Evolutionary conservation across 164 flowering plant genomes (phyloP), one percentile per base, ranked within the genome.

Genomic region (Chimonanthus salicifolius): DNA sequence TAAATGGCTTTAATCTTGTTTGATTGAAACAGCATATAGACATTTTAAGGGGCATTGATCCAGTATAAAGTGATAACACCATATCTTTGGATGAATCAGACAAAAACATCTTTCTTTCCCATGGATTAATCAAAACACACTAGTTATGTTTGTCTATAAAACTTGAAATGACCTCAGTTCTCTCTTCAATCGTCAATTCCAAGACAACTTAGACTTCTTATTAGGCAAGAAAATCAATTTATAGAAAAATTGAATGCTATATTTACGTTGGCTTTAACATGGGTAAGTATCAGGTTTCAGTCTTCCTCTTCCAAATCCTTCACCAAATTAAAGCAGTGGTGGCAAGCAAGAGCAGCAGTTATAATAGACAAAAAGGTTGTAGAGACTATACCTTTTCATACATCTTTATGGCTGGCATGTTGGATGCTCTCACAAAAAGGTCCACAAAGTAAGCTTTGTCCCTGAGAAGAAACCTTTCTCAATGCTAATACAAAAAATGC

Each of bases 391-490:
- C 98, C 97, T 94, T 92, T 79, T 92, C 97, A 87, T 94, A 91
- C 99, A 92, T 94, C 91, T 91, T 92, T 84, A 92, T 94, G 62
- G 97, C 98, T 45, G 94, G 98, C 64, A 80, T 84, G 74, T 95
- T 95, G 74, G 97, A 95, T 72, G 99, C 98, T 81, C 98, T 86
- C 78, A 95, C 98, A 79, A 95, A 95, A 43, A 95, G 82, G 80
- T 95, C 99, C 75, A 95, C 97, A 79, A 92, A 95, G 78, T 89
- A 92, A 58, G 89, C 99, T 84, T 89, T 92, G 68, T 95, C 95
- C 78, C 97, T 94, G 88, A 78, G 64, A 82, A 80, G 47, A 64
- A 76, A 74, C 68, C 49, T 44, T 49, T 49, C 69, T 77, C 65
- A 74, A 58, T 67, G 46, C 58, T 4, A 21, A 49, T 44, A 21